A percentile compares a stretch with the other conserved stretches of the same genome.
Conservation (phyloP, 2,329 filamentous ascomycete genomes). For the Xylariaceae sp. region DNA sequence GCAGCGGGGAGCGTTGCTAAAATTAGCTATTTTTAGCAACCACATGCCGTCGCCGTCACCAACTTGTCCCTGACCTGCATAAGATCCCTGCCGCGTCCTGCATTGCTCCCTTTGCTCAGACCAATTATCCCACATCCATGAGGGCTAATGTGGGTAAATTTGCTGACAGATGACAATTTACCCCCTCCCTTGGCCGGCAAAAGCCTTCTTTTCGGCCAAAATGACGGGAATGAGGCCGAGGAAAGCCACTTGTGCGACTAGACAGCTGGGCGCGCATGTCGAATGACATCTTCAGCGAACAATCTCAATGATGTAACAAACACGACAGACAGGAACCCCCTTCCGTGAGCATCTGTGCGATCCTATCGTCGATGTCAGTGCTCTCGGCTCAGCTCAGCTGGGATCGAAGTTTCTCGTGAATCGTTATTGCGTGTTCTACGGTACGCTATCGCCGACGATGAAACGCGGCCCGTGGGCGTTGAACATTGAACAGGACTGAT, state of each 20-base stretch:
- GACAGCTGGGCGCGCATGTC: not conserved
- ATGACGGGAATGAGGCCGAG: slow-evolving; percentile 17
- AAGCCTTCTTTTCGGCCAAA: slow-evolving; percentile 18
- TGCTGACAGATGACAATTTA: slow-evolving; percentile 16
- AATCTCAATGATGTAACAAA: no score
- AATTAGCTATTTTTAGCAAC: slow-evolving; percentile 33
- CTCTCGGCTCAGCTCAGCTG: no score
- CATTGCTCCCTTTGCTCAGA: slow-evolving; percentile 7
- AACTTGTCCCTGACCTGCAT: slow-evolving; percentile 9
- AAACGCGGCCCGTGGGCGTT: no score
- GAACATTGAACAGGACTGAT: no score
- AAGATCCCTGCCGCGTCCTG: slow-evolving; percentile 8
- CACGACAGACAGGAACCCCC: no score
- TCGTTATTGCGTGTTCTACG: no score
- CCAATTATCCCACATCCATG: slow-evolving; percentile 22
- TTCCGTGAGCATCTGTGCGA: no score
- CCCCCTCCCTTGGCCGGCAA: slow-evolving; percentile 12
- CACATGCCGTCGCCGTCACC: slow-evolving; percentile 11
- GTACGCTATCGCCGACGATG: no score
- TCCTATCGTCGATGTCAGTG: no score
- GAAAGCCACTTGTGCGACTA: slow-evolving; percentile 17
- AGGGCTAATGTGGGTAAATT: slow-evolving; percentile 26
- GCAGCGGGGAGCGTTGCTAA: slow-evolving; percentile 23
- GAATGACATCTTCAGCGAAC: no score
- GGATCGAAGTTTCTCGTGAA: no score